A percentile compares a stretch with the other conserved stretches of the same genome.
Evolutionary conservation across 768 basidiomycete species (phyloP).

Genomic region (Podaxis carcinomalis): DNA sequence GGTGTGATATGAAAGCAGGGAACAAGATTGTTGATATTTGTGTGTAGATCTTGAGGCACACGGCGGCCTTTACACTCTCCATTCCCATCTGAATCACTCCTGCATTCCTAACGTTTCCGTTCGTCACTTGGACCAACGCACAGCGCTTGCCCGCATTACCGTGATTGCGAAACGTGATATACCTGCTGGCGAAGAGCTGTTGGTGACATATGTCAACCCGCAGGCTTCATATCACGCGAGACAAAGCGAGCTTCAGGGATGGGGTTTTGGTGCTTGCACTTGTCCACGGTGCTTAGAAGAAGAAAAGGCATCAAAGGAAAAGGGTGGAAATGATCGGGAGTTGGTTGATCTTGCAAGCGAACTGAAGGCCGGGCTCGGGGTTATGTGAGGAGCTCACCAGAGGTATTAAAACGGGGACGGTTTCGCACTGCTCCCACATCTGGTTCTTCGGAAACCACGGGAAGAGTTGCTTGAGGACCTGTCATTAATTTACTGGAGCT

Average conservation of each 20-base stretch:
- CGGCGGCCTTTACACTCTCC: conserved; percentile 69
- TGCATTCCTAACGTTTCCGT: conserved; percentile 80
- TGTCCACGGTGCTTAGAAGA: conserved; percentile 71
- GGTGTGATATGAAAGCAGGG: conserved; percentile 3
- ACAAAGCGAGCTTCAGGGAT: conserved; percentile 51
- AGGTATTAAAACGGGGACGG: not conserved
- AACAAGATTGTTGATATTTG: not conserved
- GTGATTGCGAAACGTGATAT: conserved; percentile 66
- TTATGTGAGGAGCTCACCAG: conserved; percentile 28
- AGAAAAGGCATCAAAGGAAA: conserved; percentile 32
- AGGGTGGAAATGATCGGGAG: conserved; percentile 18
- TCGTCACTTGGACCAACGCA: conserved; percentile 68
- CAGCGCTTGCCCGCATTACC: conserved; percentile 69
- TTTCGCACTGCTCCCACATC: not conserved
- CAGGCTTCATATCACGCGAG: conserved; percentile 42
- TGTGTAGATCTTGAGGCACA: conserved; percentile 73
- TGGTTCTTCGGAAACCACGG: not conserved
- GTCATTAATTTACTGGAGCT: not conserved
- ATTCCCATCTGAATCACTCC: conserved; percentile 19
- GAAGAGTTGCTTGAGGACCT: too few relatives aligned
- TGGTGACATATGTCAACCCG: conserved; percentile 78
- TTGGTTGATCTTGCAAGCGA: conserved; percentile 52
- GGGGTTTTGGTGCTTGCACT: conserved; percentile 71
- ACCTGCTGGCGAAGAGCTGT: conserved; percentile 66
- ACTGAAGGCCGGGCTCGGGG: conserved; percentile 61